Base-by-base conservation (phyloP, 768 basidiomycete species). In the Pulveroboletus ravenelii region DNA sequence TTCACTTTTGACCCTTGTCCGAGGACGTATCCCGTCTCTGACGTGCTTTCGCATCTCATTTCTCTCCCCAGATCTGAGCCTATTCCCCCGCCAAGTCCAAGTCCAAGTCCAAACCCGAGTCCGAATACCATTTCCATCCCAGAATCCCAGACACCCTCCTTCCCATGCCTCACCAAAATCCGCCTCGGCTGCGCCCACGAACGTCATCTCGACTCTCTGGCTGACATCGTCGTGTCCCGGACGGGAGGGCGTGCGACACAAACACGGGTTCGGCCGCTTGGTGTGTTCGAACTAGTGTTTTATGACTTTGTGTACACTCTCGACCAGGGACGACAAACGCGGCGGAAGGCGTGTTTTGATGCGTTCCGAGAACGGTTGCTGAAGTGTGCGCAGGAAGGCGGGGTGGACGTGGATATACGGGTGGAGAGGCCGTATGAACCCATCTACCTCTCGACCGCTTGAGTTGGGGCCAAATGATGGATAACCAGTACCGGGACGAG, bases 341-440 rank as follows among this genome's bases (percentile, higher is more conserved):
- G 18, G 47, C 57, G 60, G 29, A 60, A 53, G 39, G 18, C 9
- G 12, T 51, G 55, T 15, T 65, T 65, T 13, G 56, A 59, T 13
- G 52, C 44, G 12, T 65, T 64, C 45, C 47, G 35, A 37, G 54
- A 53, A 23, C 58, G 61, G 12, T 53, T 65, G 37, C 35, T 57
- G 38, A 41, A 29, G 17, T 65, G 57, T 34, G 63, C 63, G 2
- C 62, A 51, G 9, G 58, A 61, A 27, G 53, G 52, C 18, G 56
- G 56, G 10, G 52, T 66, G 36, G 50, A 61, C 3, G 63, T 65
- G 35, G 59, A 58, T 3, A 63, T 65, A 1, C 37, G 39, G 34
- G 56, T 66, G 3, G 62, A 66, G 38, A 36, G 61, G 48, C 62
- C 64, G 25, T 65, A 65, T 13, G 59, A 66, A 9, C 63, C 63